These are phyloP conservation scores for Xylariomycetidae sp. DNA, from an alignment of 2,329 filamentous ascomycete genomes.

Conservation along the genomic window DNA sequence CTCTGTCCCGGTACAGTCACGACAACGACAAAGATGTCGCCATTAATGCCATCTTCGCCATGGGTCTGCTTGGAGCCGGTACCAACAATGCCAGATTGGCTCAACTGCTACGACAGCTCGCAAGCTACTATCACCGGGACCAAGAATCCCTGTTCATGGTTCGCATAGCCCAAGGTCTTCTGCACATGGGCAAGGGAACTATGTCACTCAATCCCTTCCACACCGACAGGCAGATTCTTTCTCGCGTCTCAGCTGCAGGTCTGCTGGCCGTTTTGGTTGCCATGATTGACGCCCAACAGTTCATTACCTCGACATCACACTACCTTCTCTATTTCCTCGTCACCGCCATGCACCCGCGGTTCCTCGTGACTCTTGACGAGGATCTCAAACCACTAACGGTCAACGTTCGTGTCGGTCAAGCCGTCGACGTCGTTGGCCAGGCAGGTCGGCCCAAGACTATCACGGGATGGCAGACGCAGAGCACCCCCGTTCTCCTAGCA, in stretches of 20 bases:
- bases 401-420: constrained; percentile 95
- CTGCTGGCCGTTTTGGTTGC: constrained; percentile 86
- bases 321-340: constrained; percentile 97
- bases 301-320: constrained; percentile 63
- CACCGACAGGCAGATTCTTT: constrained; percentile 93
- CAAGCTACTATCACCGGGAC: constrained; percentile 97
- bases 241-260: constrained; percentile 83
- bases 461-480: constrained; percentile 98
- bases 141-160: constrained; percentile 98
- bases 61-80: constrained; percentile 93
- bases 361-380: constrained; percentile 94
- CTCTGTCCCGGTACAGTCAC: constrained; percentile 93
- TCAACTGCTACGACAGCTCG: constrained; percentile 87
- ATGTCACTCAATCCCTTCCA: constrained; percentile 98
- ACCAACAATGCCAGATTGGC: constrained; percentile 97
- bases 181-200: constrained; percentile 99
- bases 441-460: constrained; percentile 98
- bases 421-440: constrained; percentile 96
- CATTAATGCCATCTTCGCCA: constrained; percentile 97
- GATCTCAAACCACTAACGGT: constrained; percentile 89
- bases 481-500: constrained; percentile 92
- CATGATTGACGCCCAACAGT: constrained; percentile 93
- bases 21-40: constrained; percentile 98
- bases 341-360: constrained; percentile 93
- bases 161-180: constrained; percentile 89